Evolutionary conservation across 805 yeast genomes (phyloP).

Genomic region (Cyberlindnera misumaiensis): DNA sequence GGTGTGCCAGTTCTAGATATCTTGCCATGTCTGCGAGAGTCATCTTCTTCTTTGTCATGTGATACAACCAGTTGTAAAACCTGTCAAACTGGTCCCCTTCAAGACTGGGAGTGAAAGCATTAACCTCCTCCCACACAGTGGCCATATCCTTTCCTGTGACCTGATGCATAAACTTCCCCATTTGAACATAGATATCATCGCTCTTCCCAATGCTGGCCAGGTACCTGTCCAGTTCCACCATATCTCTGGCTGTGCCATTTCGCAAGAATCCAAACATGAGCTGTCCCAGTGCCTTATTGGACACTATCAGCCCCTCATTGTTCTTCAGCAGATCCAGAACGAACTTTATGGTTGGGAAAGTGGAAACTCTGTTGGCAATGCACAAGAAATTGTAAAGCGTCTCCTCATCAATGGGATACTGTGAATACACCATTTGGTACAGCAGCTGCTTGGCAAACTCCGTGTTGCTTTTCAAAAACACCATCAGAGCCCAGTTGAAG

Average conservation of each 20-base stretch:
- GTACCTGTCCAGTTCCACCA: conserved; percentile 3
- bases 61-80: conserved; percentile 9
- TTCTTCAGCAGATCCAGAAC: conserved; percentile 16
- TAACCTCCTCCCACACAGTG: conserved; percentile 4
- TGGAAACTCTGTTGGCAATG: conserved; percentile 12
- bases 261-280: conserved; percentile 8
- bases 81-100: conserved; percentile 4
- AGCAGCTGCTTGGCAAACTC: conserved; percentile 23
- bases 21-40: conserved; percentile 5
- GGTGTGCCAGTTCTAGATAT: conserved; percentile 7
- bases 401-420: conserved; percentile 18
- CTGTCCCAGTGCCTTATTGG: conserved; percentile 1
- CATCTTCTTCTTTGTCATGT: conserved; percentile 5
- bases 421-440: conserved; percentile 20
- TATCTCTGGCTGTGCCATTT: conserved; percentile 8
- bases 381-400: conserved; percentile 16
- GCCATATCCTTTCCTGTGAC: conserved; percentile 2
- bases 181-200: conserved; percentile 4
- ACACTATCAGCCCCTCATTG: conserved; percentile 3
- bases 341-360: conserved; percentile 15
- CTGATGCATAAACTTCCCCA: conserved; percentile 6
- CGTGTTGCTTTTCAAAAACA: conserved; percentile 15
- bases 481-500: conserved; percentile 19
- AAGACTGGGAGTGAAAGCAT: conserved; percentile 1
- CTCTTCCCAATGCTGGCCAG: conserved; percentile 1